phyloP scores from a whole-genome alignment of 169 alveolate species.

The Cyclospora cayetanensis region DNA sequence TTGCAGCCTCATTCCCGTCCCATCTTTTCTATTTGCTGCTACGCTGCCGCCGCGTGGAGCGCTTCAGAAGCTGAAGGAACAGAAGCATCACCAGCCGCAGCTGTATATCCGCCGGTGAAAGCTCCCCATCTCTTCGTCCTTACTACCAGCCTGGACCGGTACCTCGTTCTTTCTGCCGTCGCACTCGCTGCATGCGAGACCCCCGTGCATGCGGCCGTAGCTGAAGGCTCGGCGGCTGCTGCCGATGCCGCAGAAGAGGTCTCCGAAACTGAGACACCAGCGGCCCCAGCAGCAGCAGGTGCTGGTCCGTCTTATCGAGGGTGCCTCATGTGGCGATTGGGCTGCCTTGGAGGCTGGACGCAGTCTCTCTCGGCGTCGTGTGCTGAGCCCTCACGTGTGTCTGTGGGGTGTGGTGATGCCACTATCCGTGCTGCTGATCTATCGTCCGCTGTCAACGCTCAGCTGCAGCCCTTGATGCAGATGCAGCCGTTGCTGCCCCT shows the following conservation, averaged over 20 bases:
- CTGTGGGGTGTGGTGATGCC: slow-evolving; percentile 51
- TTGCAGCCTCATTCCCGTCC: slow-evolving; percentile 59
- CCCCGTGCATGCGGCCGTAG: neutral
- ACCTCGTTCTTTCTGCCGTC: neutral
- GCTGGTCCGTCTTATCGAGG: neutral
- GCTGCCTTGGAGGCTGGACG: slow-evolving; percentile 45
- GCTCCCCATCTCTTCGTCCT: slow-evolving; percentile 1
- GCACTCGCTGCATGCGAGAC: neutral
- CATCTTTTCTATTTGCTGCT: slow-evolving; percentile 38
- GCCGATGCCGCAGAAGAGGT: neutral
- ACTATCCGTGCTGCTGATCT: slow-evolving; percentile 41
- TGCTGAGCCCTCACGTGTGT: neutral
- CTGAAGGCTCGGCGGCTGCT: neutral
- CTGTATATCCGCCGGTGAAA: neutral
- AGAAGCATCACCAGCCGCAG: slow-evolving; percentile 15
- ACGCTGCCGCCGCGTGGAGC: neutral
- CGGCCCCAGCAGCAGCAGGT: slow-evolving; percentile 19
- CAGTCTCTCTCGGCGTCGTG: neutral
- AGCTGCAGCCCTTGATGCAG: slow-evolving; percentile 2
- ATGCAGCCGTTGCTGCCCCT: neutral
- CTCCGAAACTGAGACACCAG: neutral
- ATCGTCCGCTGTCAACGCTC: neutral
- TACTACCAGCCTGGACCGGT: slow-evolving; percentile 26
- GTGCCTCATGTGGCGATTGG: slow-evolving; percentile 1
- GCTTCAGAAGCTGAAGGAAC: neutral